Conservation (phyloP, 306 rosid species). For the Vigna reflexopilosa region DNA sequence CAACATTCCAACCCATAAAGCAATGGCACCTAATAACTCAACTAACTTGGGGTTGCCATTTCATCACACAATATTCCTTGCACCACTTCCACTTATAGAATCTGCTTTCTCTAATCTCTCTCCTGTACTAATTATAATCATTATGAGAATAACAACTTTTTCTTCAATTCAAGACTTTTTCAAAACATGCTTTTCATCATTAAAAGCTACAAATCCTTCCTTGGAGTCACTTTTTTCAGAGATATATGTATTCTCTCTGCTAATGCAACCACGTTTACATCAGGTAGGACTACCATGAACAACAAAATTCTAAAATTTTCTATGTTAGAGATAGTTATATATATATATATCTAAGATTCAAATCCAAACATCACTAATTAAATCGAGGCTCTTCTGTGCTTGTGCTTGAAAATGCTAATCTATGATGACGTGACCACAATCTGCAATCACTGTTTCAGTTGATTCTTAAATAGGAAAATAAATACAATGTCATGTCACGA, state of each 20-base stretch:
- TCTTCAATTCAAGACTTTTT: too few relatives aligned
- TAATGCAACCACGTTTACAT: too few relatives aligned
- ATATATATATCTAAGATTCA: too few relatives aligned
- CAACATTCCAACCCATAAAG: slow-evolving; percentile 47
- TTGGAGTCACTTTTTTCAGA: too few relatives aligned
- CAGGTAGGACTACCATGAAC: too few relatives aligned
- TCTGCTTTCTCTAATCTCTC: background rate
- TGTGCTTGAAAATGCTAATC: background rate
- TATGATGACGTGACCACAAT: background rate
- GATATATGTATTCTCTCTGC: too few relatives aligned
- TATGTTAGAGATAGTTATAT: too few relatives aligned
- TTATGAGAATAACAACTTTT: background rate
- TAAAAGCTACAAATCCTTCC: too few relatives aligned
- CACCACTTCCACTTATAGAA: slow-evolving; percentile 20
- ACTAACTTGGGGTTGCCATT: slow-evolving; percentile 27
- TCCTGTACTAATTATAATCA: background rate
- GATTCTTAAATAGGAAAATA: background rate
- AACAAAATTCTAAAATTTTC: too few relatives aligned
- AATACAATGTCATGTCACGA: slow-evolving; percentile 11
- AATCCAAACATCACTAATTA: too few relatives aligned
- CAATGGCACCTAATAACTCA: slow-evolving; percentile 41
- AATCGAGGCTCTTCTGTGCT: background rate
- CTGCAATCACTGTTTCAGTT: background rate
- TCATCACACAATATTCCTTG: slow-evolving; percentile 27
- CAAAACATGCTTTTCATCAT: too few relatives aligned